A percentile compares a stretch with the other conserved stretches of the same genome.
phyloP scores from a whole-genome alignment of 2,329 filamentous ascomycete genomes.

The Diaporthe destruens region DNA sequence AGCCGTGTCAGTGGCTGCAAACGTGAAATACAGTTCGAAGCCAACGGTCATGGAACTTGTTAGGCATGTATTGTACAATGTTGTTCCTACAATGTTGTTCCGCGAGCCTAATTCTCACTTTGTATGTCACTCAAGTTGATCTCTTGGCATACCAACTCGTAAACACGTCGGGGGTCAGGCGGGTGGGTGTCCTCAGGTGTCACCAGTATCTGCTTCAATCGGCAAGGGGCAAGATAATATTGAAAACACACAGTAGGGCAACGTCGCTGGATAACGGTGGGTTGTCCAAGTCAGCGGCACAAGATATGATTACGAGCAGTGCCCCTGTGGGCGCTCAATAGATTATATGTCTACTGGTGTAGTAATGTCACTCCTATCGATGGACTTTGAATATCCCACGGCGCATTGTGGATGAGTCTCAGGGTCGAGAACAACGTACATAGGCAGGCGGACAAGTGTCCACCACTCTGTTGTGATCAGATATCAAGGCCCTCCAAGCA shows the following conservation, averaged over 20 bases:
- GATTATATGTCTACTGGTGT: background rate
- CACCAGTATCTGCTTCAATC: background rate
- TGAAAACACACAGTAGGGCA: background rate
- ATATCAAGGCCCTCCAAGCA: too few relatives aligned
- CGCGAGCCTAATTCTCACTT: background rate
- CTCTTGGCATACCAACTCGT: background rate
- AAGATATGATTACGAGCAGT: background rate
- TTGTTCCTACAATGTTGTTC: constrained; percentile 7
- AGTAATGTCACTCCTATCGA: background rate
- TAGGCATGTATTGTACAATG: constrained; percentile 27
- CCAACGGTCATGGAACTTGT: constrained; percentile 17
- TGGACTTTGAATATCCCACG: background rate
- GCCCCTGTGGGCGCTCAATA: background rate
- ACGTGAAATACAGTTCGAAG: constrained; percentile 12
- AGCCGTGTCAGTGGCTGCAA: constrained; percentile 1
- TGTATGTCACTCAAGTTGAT: background rate
- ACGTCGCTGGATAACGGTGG: background rate
- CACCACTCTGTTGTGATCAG: background rate
- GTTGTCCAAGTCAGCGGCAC: background rate
- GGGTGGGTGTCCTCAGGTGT: background rate
- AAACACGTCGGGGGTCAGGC: background rate
- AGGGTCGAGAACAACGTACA: background rate
- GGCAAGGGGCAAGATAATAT: background rate
- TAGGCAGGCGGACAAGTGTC: background rate
- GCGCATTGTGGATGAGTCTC: background rate